Conservation (phyloP, 176 grass and related monocot genomes). For the Carex littledalei region DNA sequence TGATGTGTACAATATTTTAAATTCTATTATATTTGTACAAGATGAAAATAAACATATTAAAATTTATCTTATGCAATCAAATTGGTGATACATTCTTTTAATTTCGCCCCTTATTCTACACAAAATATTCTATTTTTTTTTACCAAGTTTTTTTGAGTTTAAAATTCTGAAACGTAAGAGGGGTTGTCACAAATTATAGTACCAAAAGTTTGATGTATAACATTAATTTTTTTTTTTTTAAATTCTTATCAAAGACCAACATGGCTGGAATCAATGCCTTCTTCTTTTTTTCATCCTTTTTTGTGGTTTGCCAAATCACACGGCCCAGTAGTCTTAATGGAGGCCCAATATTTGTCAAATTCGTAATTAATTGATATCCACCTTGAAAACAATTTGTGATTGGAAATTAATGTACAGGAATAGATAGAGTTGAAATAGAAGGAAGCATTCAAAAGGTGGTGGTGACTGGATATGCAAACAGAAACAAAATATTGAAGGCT, state of each 20-base stretch:
- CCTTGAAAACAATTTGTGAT: not conserved
- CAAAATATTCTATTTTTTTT: too few species aligned
- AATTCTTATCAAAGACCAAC: not conserved
- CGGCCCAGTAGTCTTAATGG: not conserved
- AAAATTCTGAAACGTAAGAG: too few species aligned
- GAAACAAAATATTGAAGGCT: slow-evolving; percentile 95
- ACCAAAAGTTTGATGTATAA: too few species aligned
- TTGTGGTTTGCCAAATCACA: not conserved
- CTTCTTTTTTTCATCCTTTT: not conserved
- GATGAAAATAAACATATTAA: too few species aligned
- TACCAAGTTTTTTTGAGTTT: too few species aligned
- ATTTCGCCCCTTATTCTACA: too few species aligned
- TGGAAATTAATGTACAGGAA: slow-evolving; percentile 38
- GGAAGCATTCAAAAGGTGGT: slow-evolving; percentile 85
- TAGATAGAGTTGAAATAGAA: slow-evolving; percentile 95
- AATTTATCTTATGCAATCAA: not conserved
- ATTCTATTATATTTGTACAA: too few species aligned
- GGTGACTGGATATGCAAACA: slow-evolving; percentile 80
- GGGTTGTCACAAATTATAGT: too few species aligned
- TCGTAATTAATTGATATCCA: not conserved
- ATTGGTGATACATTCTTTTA: not conserved
- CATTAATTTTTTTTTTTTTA: too few species aligned
- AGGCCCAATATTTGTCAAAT: not conserved
- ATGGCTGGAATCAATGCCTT: not conserved
- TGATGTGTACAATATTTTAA: too few species aligned